These are phyloP conservation scores for Melampsora medusae DNA, from an alignment of 1,284 basidiomycete species.

Conservation along the genomic window DNA sequence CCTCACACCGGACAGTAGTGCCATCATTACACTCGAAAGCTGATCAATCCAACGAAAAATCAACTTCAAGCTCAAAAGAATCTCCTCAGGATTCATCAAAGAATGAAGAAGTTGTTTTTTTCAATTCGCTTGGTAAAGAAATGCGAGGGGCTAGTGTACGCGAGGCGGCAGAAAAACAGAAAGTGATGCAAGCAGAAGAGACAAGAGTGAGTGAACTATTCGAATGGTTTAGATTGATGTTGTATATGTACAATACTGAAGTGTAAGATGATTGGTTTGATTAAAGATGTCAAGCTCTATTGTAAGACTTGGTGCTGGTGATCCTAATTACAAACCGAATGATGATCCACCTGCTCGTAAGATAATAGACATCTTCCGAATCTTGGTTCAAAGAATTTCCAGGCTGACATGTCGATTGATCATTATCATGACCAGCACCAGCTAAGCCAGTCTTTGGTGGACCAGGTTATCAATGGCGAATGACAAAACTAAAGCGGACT, in stretches of 20 bases:
- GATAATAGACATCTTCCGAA: neutral
- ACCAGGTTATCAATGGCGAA: conserved; percentile 42
- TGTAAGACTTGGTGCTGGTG: conserved; percentile 34
- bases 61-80: neutral
- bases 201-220: neutral
- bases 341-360: conserved; percentile 11
- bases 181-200: neutral
- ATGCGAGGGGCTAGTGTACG: neutral
- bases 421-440: conserved; percentile 19
- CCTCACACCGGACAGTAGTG: too few species aligned
- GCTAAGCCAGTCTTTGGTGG: conserved; percentile 16
- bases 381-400: neutral
- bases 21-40: too few species aligned
- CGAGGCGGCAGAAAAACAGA: neutral
- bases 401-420: neutral
- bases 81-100: neutral
- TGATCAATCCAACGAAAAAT: too few species aligned
- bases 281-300: conserved; percentile 30
- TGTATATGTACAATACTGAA: too few species aligned
- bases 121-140: neutral
- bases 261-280: neutral
- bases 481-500: conserved; percentile 37
- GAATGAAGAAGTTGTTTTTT: neutral
- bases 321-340: conserved; percentile 36
- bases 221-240: neutral